Evolutionary conservation across 805 yeast species (phyloP), one percentile per base, ranked within the genome.

Genomic region (Candida tallmaniae): DNA sequence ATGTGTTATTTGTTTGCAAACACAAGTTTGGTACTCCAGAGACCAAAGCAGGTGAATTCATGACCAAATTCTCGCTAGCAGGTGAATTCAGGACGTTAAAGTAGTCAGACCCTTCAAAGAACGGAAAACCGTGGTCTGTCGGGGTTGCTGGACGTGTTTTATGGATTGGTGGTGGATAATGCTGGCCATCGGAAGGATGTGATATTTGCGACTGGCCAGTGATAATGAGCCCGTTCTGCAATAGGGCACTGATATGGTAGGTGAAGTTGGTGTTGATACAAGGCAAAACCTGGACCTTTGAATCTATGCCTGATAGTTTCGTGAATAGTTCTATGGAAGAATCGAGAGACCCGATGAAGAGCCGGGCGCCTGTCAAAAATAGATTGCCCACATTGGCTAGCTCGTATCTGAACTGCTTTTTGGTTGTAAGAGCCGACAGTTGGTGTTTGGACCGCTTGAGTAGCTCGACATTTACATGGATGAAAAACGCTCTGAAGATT

Each of bases 141-240:
- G 58, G 60, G 6, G 59, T 47, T 15, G 52, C 37, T 24, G 60
- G 52, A 23, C 54, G 24, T 18, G 54, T 52, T 24, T 36, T 45
- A 14, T 46, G 35, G 8, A 57, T 51, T 1, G 60, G 55, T 1
- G 60, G 55, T 11, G 60, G 60, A 30, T 50, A 52, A 20, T 38
- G 34, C 21, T 58, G 57, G 17, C 43, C 47, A 1, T 47, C 32
- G 12, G 71, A 60, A 1, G 97, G 97, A 58, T 89, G 97, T 2
- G 96, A 86, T 8, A 89, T 89, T 51, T 88, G 95, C 3, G 90
- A 81, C 55, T 89, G 97, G 9, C 97, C 97, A 0, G 89, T 82
- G 23, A 89, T 80, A 2, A 82, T 65, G 4, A 72, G 65, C 2
- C 94, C 95, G 55, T 85, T 74, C 22, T 63, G 61, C 28, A 89